These are phyloP conservation scores for Pulveroboletus sp. DNA, from an alignment of 1,284 basidiomycete genomes.

Conservation along the genomic window DNA sequence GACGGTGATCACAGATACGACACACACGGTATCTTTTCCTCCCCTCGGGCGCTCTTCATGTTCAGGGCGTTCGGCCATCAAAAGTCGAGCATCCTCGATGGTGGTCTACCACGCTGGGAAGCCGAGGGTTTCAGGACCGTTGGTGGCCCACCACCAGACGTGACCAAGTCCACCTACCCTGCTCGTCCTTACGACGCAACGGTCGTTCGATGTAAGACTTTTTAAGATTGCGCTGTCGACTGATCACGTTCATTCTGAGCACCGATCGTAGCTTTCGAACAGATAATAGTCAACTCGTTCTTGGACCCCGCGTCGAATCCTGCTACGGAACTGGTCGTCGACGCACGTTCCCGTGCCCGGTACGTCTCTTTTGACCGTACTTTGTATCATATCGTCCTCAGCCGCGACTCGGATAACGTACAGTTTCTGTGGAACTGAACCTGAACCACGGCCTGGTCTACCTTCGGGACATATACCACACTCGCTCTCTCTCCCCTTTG, in stretches of 20 bases:
- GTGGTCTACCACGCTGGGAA: conserved; percentile 86
- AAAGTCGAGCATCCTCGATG: conserved; percentile 84
- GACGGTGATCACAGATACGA: conserved; percentile 67
- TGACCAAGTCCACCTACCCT: conserved; percentile 48
- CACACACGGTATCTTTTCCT: conserved; percentile 83
- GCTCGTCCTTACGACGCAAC: conserved; percentile 51
- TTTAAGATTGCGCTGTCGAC: conserved; percentile 21
- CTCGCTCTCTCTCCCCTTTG: conserved; percentile 86
- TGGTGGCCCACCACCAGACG: conserved; percentile 40
- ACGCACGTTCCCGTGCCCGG: conserved; percentile 83
- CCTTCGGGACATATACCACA: conserved; percentile 93
- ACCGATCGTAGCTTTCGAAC: conserved; percentile 67
- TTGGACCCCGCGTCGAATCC: conserved; percentile 47
- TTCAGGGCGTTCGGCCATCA: conserved; percentile 88
- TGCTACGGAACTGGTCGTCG: conserved; percentile 75
- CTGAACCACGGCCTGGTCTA: conserved; percentile 88
- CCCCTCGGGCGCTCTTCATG: conserved; percentile 89
- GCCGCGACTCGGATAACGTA: conserved; percentile 11
- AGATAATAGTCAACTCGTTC: conserved; percentile 75
- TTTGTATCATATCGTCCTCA: conserved; percentile 8
- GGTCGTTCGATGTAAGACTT: conserved; percentile 61
- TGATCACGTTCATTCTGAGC: conserved; percentile 22
- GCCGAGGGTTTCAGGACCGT: conserved; percentile 70
- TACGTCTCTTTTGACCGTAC: conserved; percentile 35
- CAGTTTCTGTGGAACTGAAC: conserved; percentile 78